Base-by-base conservation (phyloP, 148 eudicot species). In the Polygonum aviculare region DNA sequence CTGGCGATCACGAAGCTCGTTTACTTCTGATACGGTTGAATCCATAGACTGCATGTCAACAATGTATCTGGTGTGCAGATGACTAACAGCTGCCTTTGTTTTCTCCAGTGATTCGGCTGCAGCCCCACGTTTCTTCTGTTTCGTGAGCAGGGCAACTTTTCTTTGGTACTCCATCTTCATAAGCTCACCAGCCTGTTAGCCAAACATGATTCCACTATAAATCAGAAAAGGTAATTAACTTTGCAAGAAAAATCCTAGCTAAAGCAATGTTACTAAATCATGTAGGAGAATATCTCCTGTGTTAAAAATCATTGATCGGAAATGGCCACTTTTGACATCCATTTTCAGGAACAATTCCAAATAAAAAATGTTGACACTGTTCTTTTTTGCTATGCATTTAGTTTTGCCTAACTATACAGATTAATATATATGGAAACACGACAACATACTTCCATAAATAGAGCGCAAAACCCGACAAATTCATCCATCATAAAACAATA, bases 1-100 rank as follows among this genome's bases (percentile, higher is more conserved):
- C 83, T 95, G 97, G 79, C 82, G 85, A 74, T 95, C 99, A 39
- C 99, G 97, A 76, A 95, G 83, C 35, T 92, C 91, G 76, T 95
- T 87, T 10, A 95, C 94, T 87, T 95, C 99, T 12, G 90, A 80
- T 31, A 95, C 97, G 31, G 97, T 95, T 49, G 99, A 95, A 83
- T 95, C 99, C 90, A 95, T 81, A 35, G 97, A 92, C 81, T 95
- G 99, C 99, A 92, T 90, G 83, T 95, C 99, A 72, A 95, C 99
- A 62, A 95, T 95, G 78, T 95, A 95, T 75, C 97, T 87, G 55
- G 99, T 95, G 79, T 95, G 99, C 84, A 95, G 78, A 86, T 95
- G 99, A 79, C 96, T 95, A 63, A 95, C 97, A 70, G 99, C 99
- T 76, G 99, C 99, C 83, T 95, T 95, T 2, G 97, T 87, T 82